Percentiles rank a stretch among this genome's conserved stretches.
These are phyloP conservation scores for Oryza meyeriana DNA, from an alignment of 176 grass and related monocot genomes.

Conservation along the genomic window DNA sequence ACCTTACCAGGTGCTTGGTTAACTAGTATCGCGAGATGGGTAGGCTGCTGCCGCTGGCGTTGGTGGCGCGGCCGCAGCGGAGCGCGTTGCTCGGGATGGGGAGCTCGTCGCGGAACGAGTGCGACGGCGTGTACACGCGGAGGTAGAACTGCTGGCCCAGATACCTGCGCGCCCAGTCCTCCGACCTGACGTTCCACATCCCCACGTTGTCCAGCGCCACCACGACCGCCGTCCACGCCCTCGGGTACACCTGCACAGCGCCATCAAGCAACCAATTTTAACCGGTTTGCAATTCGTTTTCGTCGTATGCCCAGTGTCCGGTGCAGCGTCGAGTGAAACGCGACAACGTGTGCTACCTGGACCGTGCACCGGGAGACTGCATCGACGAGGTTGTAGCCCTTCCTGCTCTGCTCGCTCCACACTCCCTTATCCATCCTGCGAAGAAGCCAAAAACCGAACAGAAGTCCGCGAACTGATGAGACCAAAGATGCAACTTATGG, in stretches of 20 bases:
- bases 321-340: neutral
- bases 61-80: conserved; percentile 62
- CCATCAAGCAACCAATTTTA: neutral
- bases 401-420: conserved; percentile 64
- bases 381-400: conserved; percentile 75
- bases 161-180: conserved; percentile 66
- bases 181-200: conserved; percentile 78
- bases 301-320: neutral
- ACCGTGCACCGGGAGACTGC: conserved; percentile 72
- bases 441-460: neutral
- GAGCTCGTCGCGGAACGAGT: conserved; percentile 67
- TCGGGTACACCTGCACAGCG: conserved; percentile 58
- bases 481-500: neutral
- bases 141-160: conserved; percentile 87
- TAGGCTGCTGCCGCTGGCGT: neutral
- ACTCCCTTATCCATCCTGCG: conserved; percentile 63
- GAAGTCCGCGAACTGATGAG: neutral
- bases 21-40: neutral
- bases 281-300: neutral
- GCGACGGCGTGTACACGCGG: conserved; percentile 66
- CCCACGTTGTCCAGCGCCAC: conserved; percentile 73
- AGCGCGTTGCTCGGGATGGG: conserved; percentile 62
- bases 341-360: conserved; percentile 35
- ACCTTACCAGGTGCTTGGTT: neutral
- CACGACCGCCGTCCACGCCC: conserved; percentile 61